Conservation (phyloP, 1,139 yeast species). For the Hansenula lynferdii region DNA sequence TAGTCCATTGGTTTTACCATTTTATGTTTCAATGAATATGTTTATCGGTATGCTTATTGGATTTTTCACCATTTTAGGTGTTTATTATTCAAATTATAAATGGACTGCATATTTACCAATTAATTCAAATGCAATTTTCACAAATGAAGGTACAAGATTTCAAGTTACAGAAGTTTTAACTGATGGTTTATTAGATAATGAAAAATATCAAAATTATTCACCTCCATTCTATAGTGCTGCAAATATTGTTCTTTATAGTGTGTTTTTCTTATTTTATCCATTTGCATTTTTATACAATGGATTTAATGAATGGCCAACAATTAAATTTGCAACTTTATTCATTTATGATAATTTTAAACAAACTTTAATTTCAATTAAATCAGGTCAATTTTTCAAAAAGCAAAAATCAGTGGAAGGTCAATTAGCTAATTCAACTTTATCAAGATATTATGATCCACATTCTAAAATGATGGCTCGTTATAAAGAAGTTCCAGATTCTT, state of each 20-base stretch:
- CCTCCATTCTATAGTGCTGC: slow-evolving; percentile 63
- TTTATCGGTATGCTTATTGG: slow-evolving; percentile 39
- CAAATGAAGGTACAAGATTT: slow-evolving; percentile 43
- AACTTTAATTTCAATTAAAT: slow-evolving; percentile 21
- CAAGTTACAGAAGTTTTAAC: slow-evolving; percentile 21
- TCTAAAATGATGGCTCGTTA: slow-evolving; percentile 50
- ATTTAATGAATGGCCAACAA: slow-evolving; percentile 24
- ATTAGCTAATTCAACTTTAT: slow-evolving; percentile 11
- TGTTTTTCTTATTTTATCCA: slow-evolving; percentile 55
- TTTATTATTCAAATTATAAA: slow-evolving; percentile 48
- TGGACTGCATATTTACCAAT: slow-evolving; percentile 49
- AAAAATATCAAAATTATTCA: slow-evolving; percentile 40
- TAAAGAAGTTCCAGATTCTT: slow-evolving; percentile 61
- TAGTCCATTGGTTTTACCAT: slow-evolving; percentile 67
- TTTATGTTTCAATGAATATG: slow-evolving; percentile 49
- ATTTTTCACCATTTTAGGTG: slow-evolving; percentile 36
- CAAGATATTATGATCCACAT: slow-evolving; percentile 41
- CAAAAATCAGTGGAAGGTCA: slow-evolving; percentile 22
- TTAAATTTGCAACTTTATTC: slow-evolving; percentile 18
- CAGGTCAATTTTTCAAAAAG: neutral
- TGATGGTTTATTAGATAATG: slow-evolving; percentile 29
- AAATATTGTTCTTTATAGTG: slow-evolving; percentile 48
- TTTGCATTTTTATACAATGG: slow-evolving; percentile 44
- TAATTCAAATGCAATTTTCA: slow-evolving; percentile 28
- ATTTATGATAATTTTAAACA: slow-evolving; percentile 23